Base-by-base conservation (phyloP, 2,329 filamentous ascomycete genomes). In the Aureobasidium musti region DNA sequence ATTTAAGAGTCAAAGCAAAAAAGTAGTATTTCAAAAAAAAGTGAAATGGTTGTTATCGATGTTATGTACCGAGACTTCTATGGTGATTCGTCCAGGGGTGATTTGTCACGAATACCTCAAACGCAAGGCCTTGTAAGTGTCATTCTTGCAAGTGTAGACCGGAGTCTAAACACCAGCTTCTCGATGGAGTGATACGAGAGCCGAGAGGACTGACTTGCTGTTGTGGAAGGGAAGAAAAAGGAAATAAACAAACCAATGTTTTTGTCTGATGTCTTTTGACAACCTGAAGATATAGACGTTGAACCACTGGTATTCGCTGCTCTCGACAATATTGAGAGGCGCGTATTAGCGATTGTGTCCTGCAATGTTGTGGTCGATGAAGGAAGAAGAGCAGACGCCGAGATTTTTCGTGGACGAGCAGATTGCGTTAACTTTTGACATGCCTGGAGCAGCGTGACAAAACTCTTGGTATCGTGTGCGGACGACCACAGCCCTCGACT, bases 151-250 rank as follows among this genome's bases (percentile, higher is more conserved):
- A 69, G 67, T 56, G 47, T 67, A 68, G 66, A 66, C 64, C 57
- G 10, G 60, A 26, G 39, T 65, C 60, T 67, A 66, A 67, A 68
- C 68, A 68, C 68, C 68, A 68, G 68, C 67, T 64, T 54, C 60
- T 61, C 61, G 64, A 67, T 63, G 43, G 67, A 45, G 23, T 41
- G 52, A 61, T 66, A 30, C 63, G 65, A 67, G 66, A 71, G 57
- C 74, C 72, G 75, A 71, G 75, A 77, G 75, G 74, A 76, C 74
- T 76, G 73, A 70, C 73, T 76, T 76, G 74, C 74, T 66, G 37
- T 50, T 33, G 30, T 53, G 28, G 2, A 13, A 3, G 13, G 41
- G 10, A 41, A 21, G 23, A 33, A 45, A 45, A n/a, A 30, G 6
- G n/a, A n/a, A 60, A 13, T 49, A 8, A 50, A 39, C 59, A 63